These are phyloP conservation scores for Calonectria fujianensis DNA, from an alignment of 2,329 filamentous ascomycete genomes.

Conservation along the genomic window DNA sequence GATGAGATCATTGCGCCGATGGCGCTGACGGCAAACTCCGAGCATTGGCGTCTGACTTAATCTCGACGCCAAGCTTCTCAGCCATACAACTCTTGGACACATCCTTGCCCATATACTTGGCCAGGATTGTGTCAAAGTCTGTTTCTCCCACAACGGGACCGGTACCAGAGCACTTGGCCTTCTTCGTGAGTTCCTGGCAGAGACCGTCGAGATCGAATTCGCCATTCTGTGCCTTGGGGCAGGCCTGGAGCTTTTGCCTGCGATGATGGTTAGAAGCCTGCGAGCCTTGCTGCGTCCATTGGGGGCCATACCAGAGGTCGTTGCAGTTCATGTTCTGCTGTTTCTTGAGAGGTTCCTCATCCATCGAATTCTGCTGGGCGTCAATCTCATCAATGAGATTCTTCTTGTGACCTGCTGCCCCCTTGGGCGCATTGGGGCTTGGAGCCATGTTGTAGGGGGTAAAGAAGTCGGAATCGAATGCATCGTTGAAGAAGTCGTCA, in stretches of 20 bases:
- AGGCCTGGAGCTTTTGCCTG: constrained; percentile 93
- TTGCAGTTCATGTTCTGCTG: constrained; percentile 85
- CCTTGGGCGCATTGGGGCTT: constrained; percentile 61
- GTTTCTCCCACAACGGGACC: constrained; percentile 92
- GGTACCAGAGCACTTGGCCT: constrained; percentile 94
- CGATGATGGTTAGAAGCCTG: constrained; percentile 62
- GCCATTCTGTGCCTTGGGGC: constrained; percentile 90
- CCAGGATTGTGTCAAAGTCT: constrained; percentile 89
- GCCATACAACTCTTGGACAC: constrained; percentile 59
- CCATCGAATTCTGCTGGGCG: constrained; percentile 80
- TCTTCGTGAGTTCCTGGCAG: constrained; percentile 94
- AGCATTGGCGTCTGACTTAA: constrained; percentile 53
- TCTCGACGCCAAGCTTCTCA: constrained; percentile 77
- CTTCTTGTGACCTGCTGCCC: constrained; percentile 68
- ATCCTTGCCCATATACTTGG: constrained; percentile 74
- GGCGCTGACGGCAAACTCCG: constrained; percentile 46
- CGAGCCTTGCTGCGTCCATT: background rate
- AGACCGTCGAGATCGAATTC: constrained; percentile 96
- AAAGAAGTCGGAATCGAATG: constrained; percentile 86
- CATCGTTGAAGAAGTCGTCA: constrained; percentile 84
- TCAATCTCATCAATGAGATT: constrained; percentile 88
- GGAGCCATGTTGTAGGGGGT: constrained; percentile 84
- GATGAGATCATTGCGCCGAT: constrained; percentile 38
- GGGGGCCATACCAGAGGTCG: constrained; percentile 87
- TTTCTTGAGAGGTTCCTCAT: constrained; percentile 75